Conservation (phyloP, 805 yeast species). For the Saccharomycopsis sp. region DNA sequence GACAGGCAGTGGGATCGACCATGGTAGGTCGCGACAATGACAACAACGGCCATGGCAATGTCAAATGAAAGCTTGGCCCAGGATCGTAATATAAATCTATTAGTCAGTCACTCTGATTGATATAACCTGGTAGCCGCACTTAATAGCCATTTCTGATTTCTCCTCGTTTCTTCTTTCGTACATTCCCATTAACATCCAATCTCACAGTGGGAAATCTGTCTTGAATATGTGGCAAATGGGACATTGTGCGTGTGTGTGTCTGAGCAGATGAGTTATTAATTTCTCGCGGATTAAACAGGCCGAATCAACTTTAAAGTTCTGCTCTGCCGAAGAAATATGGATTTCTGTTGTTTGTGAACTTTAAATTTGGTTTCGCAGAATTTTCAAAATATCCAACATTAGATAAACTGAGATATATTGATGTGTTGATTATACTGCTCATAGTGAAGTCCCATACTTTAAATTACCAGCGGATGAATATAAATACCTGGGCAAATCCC, state of each 20-base stretch:
- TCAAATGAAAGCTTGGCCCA: no score
- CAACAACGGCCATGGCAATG: not conserved
- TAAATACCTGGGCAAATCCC: not conserved
- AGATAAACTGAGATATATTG: not conserved
- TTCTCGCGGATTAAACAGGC: constrained; percentile 3
- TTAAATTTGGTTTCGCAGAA: not conserved
- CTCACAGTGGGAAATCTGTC: not conserved
- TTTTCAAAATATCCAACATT: not conserved
- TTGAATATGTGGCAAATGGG: no score
- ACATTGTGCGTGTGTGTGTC: no score
- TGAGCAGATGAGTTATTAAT: constrained; percentile 1
- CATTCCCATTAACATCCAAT: no score
- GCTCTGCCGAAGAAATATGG: not conserved
- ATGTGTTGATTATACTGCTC: no score
- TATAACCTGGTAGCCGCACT: not conserved
- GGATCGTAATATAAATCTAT: not conserved
- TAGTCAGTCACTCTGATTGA: not conserved
- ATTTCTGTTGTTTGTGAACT: not conserved
- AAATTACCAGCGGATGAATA: not conserved
- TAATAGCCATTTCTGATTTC: not conserved
- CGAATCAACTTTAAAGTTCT: not conserved
- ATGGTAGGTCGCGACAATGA: not conserved
- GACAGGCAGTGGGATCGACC: no score
- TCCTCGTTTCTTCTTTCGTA: not conserved
- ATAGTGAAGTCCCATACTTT: no score